phyloP scores from a whole-genome alignment of 2,329 filamentous ascomycete species.

The Bipolaris bicolor region DNA sequence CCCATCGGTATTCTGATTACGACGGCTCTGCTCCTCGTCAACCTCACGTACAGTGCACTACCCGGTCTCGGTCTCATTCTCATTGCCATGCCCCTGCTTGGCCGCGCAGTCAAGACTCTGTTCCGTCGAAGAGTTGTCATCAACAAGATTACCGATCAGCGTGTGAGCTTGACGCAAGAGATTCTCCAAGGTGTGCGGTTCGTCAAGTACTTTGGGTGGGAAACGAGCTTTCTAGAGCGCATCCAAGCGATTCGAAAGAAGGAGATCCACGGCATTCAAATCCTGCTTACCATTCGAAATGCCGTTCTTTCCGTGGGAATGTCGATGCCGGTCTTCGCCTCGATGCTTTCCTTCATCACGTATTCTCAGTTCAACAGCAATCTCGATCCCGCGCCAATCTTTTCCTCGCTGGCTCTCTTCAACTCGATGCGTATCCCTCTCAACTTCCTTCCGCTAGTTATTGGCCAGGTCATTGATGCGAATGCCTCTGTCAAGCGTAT shows the following conservation, averaged over 20 bases:
- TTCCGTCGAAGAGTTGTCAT: conserved; percentile 78
- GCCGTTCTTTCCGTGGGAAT: conserved; percentile 83
- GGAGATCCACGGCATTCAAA: conserved; percentile 84
- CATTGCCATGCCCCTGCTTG: conserved; percentile 77
- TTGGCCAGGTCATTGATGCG: conserved; percentile 89
- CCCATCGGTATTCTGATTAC: conserved; percentile 81
- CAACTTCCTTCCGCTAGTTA: conserved; percentile 84
- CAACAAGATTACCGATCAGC: conserved; percentile 92
- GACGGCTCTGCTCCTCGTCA: conserved; percentile 79
- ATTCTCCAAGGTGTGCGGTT: conserved; percentile 90
- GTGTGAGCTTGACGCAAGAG: conserved; percentile 89
- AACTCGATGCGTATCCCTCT: conserved; percentile 89
- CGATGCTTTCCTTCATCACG: conserved; percentile 93
- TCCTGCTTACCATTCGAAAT: conserved; percentile 81
- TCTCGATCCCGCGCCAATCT: conserved; percentile 77
- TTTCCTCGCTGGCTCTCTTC: conserved; percentile 93
- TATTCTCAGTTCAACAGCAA: conserved; percentile 67
- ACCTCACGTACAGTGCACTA: conserved; percentile 87
- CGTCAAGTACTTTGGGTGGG: conserved; percentile 97
- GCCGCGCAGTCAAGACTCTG: conserved; percentile 75
- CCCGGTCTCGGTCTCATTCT: conserved; percentile 85
- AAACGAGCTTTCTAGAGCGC: conserved; percentile 80
- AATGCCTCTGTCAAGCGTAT: conserved; percentile 84
- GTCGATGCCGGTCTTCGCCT: conserved; percentile 89
- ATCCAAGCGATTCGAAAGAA: conserved; percentile 73